Evolutionary conservation across 805 yeast genomes (phyloP).

Genomic region (Candida endomychidarum): DNA sequence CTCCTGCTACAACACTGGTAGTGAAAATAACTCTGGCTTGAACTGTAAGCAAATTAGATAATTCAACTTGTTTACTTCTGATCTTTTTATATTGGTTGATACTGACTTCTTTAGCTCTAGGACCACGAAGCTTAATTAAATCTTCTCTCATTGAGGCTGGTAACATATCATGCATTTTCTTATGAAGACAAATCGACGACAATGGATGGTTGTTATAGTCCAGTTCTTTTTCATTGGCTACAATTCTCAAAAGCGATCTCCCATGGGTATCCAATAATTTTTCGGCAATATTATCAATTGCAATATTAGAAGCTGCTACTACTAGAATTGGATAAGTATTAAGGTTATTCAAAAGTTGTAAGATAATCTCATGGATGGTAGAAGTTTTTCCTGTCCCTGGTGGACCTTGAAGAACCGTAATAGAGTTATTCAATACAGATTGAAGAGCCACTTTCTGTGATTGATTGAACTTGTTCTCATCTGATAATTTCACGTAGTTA

Average conservation of each 20-base stretch:
- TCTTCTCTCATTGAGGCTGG: conserved; percentile 46
- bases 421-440: conserved; percentile 50
- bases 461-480: conserved; percentile 47
- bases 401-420: conserved; percentile 50
- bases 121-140: conserved; percentile 41
- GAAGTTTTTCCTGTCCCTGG: conserved; percentile 67
- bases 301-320: conserved; percentile 75
- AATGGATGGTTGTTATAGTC: conserved; percentile 64
- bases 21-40: conserved; percentile 72
- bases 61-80: conserved; percentile 42
- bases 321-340: conserved; percentile 64
- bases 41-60: conserved; percentile 50
- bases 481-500: conserved; percentile 51
- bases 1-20: conserved; percentile 73
- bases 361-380: conserved; percentile 43
- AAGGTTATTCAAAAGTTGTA: conserved; percentile 55
- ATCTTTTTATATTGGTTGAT: conserved; percentile 52
- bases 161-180: conserved; percentile 52
- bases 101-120: conserved; percentile 35
- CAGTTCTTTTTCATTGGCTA: conserved; percentile 57
- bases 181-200: conserved; percentile 61
- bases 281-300: conserved; percentile 75
- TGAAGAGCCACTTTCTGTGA: conserved; percentile 60
- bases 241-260: conserved; percentile 55
- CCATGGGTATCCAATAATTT: conserved; percentile 53